Base-by-base conservation (phyloP, 441 rosid species). In the Manihot esculenta region DNA sequence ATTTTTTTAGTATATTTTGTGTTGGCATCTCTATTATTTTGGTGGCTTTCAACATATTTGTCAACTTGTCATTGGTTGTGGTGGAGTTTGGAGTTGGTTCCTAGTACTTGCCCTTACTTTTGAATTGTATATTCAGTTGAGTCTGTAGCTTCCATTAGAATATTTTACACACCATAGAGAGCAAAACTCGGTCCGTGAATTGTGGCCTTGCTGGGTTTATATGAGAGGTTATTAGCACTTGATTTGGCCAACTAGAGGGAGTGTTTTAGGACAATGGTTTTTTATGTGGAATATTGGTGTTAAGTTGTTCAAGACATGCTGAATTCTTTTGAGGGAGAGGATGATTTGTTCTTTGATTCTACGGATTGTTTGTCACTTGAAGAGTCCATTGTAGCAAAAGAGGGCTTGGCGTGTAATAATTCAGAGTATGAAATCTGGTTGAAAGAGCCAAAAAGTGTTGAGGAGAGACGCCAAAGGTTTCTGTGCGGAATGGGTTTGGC, bases 271-370 rank as follows among this genome's bases (percentile, higher is more conserved):
- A 69, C 50, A 65, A 58, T 44, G 60, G 59, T 72, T 80, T 78
- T 75, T 74, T 59, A 70, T 71, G 81, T 77, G 78, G 72, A 72
- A 71, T 72, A 70, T 72, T 80, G 56, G 72, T 75, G 65, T 74
- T 15, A 71, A 64, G 55, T 83, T 74, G 62, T 7, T 64, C 76
- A 74, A 81, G 86, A 81, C 70, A 89, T 94, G 96, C 73, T 68
- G 87, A 78, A 72, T 70, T 82, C 75, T 49, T 79, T 72, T 74
- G 78, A 78, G 69, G 82, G 66, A 60, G 86, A 79, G 72, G 77
- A 48, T 57, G 91, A 86, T 72, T 73, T 77, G 74, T 94, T 87
- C 89, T 92, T 81, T 56, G 95, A 91, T 77, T 82, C 87, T 53
- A 58, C 69, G n/a, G 97, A 87, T 77, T 73, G 74, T 74, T 79